Evolutionary conservation across 2,329 filamentous ascomycete genomes (phyloP).

Genomic region (Botrytis paeoniae): DNA sequence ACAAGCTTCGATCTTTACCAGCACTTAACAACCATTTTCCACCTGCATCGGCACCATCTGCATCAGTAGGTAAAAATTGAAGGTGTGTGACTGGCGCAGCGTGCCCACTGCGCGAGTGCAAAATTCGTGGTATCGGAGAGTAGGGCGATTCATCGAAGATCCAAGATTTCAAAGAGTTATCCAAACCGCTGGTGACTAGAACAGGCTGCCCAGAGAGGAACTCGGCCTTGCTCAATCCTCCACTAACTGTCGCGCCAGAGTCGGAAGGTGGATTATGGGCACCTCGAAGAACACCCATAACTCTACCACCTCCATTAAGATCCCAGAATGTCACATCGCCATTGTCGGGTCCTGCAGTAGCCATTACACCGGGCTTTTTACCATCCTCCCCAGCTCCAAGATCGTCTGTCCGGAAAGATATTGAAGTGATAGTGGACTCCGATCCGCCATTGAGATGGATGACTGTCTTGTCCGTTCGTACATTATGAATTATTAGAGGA

Average conservation of each 20-base stretch:
- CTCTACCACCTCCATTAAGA: slow-evolving; percentile 80
- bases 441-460: slow-evolving; percentile 67
- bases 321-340: slow-evolving; percentile 97
- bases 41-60: slow-evolving; percentile 81
- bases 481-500: slow-evolving; percentile 74
- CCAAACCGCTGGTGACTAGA: slow-evolving; percentile 82
- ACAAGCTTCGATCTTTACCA: slow-evolving; percentile 84
- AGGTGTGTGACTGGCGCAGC: slow-evolving; percentile 80
- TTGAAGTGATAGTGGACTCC: slow-evolving; percentile 69
- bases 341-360: slow-evolving; percentile 72
- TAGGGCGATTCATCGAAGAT: slow-evolving; percentile 93
- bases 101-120: slow-evolving; percentile 86
- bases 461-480: slow-evolving; percentile 71
- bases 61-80: slow-evolving; percentile 80
- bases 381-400: slow-evolving; percentile 86
- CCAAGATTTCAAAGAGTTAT: slow-evolving; percentile 95
- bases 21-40: slow-evolving; percentile 95
- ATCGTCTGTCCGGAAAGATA: slow-evolving; percentile 88
- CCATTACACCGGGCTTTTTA: slow-evolving; percentile 85
- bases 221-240: slow-evolving; percentile 82
- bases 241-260: slow-evolving; percentile 53
- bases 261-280: slow-evolving; percentile 75
- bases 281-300: slow-evolving; percentile 81
- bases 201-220: slow-evolving; percentile 89
- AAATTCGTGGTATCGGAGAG: slow-evolving; percentile 76